These are phyloP conservation scores for Eutrema japonicum DNA, from an alignment of 345 rosid species.

Conservation along the genomic window DNA sequence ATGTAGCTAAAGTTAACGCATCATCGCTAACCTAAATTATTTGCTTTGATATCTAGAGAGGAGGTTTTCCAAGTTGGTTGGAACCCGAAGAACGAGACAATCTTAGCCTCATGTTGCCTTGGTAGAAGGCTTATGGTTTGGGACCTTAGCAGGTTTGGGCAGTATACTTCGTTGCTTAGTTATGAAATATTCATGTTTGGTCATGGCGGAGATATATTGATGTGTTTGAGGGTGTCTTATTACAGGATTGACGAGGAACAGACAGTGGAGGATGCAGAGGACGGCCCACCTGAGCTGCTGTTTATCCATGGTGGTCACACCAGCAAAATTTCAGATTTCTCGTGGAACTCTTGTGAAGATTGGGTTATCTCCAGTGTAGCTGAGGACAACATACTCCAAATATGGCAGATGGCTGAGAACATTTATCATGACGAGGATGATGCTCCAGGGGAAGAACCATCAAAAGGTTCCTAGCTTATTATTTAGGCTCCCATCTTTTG, in stretches of 20 bases:
- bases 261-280: slow-evolving; percentile 87
- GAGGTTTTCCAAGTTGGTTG: slow-evolving; percentile 99
- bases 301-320: slow-evolving; percentile 99
- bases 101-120: slow-evolving; percentile 97
- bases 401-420: slow-evolving; percentile 99
- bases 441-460: slow-evolving; percentile 77
- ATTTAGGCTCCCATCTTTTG: slow-evolving; percentile 17
- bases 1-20: background rate
- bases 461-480: slow-evolving; percentile 50
- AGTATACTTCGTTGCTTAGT: background rate
- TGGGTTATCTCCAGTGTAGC: slow-evolving; percentile 98
- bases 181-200: slow-evolving; percentile 9
- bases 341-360: slow-evolving; percentile 99
- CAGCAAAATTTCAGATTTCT: slow-evolving; percentile 95
- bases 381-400: slow-evolving; percentile 97
- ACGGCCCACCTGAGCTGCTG: slow-evolving; percentile 98
- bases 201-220: background rate
- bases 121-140: slow-evolving; percentile 99
- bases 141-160: slow-evolving; percentile 95
- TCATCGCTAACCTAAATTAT: slow-evolving; percentile 16
- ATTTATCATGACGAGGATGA: slow-evolving; percentile 98
- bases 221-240: slow-evolving; percentile 23
- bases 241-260: slow-evolving; percentile 78
- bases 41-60: slow-evolving; percentile 61
- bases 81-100: slow-evolving; percentile 97